Evolutionary conservation across 1,284 basidiomycete genomes (phyloP), one percentile per base, ranked within the genome.

Genomic region (Irpex lacteus): DNA sequence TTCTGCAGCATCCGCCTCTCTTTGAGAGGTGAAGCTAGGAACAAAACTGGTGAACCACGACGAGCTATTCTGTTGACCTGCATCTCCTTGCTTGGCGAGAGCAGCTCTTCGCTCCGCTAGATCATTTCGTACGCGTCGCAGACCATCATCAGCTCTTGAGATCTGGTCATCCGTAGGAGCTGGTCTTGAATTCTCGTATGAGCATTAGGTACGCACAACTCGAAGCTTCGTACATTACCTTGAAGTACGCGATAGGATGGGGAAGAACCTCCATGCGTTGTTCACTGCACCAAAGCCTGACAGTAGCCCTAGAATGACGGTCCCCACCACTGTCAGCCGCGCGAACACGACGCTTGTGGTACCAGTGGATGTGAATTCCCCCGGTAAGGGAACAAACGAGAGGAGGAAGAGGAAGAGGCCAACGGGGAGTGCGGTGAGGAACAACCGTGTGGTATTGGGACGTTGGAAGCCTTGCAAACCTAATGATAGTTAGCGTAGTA

Each of bases 211-310:
- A 13, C 18, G 34, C 11, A 47, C 47, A 15, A 53, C 2, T 50
- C 18, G 37, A 21, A 62, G 32, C 11, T 11, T 26, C 66, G 61
- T 1, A 69, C n/a, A 73, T 53, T 52, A 73, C 74, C 18, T 61
- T 57, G 38, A 40, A 13, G 57, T 13, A 59, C 68, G 15, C 68
- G 66, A 65, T 74, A 59, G 74, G 72, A 63, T 3, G 1, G 75
- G 77, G 59, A 82, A 76, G 66, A 74, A 78, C 18, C 75, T 77
- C 88, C 89, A 90, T 0, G 84, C 81, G 56, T 83, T 87, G 66
- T 82, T 86, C 47, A 90, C 80, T 1, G 90, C 88, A 67, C 91
- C 91, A 65, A 91, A 88, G 0, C 91, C 91, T 0, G 90, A 91
- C 2, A 93, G 77, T 1, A 86, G 70, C 2, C 91, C 91, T 8